These are phyloP conservation scores for Lactifluus subvellereus DNA, from an alignment of 768 basidiomycete genomes.

Conservation along the genomic window DNA sequence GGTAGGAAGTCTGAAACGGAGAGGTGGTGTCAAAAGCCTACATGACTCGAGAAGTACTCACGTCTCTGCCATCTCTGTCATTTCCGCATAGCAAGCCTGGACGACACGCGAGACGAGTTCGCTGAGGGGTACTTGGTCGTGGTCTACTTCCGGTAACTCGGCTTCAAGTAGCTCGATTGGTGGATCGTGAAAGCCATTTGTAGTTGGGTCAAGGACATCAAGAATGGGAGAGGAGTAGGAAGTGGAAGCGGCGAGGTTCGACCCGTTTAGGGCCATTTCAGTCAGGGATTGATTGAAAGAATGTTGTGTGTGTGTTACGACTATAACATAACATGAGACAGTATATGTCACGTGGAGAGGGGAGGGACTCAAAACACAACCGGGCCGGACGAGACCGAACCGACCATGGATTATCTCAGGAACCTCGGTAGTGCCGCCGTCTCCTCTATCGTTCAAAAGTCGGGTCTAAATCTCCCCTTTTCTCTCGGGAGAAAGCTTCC, in stretches of 20 bases:
- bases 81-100: constrained; percentile 76
- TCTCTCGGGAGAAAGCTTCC: constrained; percentile 68
- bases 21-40: constrained; percentile 30
- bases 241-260: neutral
- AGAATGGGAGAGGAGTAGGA: constrained; percentile 16
- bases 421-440: constrained; percentile 82
- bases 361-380: too few species aligned
- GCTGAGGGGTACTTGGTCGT: constrained; percentile 68
- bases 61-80: constrained; percentile 84
- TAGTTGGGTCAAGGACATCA: constrained; percentile 10
- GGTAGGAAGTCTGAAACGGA: constrained; percentile 32
- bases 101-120: constrained; percentile 71
- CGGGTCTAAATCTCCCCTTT: constrained; percentile 86
- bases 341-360: neutral
- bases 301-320: neutral
- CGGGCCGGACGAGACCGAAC: too few species aligned
- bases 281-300: neutral
- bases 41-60: constrained; percentile 36
- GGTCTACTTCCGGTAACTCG: constrained; percentile 67
- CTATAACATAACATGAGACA: neutral
- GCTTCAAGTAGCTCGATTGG: constrained; percentile 55
- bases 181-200: constrained; percentile 36
- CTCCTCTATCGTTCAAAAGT: constrained; percentile 87
- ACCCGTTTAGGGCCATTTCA: constrained; percentile 21
- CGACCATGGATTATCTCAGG: constrained; percentile 66